A percentile compares a stretch with the other conserved stretches of the same genome.
Evolutionary conservation across 2,329 filamentous ascomycete species (phyloP).

Genomic region (Chaetomium sp.): DNA sequence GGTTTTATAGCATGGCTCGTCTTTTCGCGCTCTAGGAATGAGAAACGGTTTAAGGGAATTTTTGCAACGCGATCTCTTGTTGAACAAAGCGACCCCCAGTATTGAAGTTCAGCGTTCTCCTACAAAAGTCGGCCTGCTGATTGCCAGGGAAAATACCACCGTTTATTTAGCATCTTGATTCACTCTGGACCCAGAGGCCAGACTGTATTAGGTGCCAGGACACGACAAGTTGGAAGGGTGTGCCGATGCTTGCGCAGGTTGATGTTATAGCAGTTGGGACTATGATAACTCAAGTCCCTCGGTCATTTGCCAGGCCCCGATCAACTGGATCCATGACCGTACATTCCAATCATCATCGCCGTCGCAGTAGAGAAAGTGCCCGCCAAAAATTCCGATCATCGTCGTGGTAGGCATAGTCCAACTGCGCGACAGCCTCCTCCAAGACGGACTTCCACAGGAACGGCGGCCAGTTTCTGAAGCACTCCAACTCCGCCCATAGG

Average conservation of each 20-base stretch:
- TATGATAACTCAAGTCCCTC: too few relatives aligned
- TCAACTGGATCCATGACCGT: too few relatives aligned
- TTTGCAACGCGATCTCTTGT: conserved; percentile 16
- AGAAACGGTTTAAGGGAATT: conserved; percentile 17
- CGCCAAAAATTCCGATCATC: not conserved
- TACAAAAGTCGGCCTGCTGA: conserved; percentile 5
- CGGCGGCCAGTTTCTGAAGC: conserved; percentile 18
- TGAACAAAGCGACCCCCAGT: conserved; percentile 15
- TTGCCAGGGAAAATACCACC: not conserved
- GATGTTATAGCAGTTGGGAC: too few relatives aligned
- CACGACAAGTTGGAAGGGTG: too few relatives aligned
- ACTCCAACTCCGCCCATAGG: conserved; percentile 7
- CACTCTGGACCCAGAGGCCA: too few relatives aligned
- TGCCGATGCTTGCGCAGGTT: too few relatives aligned
- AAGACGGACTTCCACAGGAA: conserved; percentile 7
- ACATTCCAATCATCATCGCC: too few relatives aligned
- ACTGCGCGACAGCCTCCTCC: not conserved
- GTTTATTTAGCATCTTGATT: too few relatives aligned
- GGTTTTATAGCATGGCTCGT: conserved; percentile 18
- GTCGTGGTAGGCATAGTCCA: not conserved
- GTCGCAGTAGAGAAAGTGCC: too few relatives aligned
- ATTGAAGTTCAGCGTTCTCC: conserved; percentile 15
- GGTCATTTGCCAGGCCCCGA: too few relatives aligned
- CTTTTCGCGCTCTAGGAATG: conserved; percentile 17
- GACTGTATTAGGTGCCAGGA: too few relatives aligned